phyloP scores from a whole-genome alignment of 371 early-diverging fungal species.

The Capniomyces stellatus region DNA sequence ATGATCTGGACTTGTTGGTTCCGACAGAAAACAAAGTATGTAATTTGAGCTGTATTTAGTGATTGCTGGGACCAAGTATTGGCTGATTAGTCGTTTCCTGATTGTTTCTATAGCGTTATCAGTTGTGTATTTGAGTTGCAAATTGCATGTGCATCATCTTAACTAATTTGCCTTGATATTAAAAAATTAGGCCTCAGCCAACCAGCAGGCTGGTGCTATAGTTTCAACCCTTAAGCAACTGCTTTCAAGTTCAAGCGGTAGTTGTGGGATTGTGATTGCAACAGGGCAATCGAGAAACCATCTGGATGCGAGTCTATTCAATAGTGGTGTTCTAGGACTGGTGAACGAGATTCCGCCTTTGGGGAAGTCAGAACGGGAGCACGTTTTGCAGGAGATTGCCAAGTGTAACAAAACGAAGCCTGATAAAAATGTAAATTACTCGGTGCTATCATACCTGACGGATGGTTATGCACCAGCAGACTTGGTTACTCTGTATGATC shows the following conservation, averaged over 20 bases:
- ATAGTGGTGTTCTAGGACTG: conserved; percentile 8
- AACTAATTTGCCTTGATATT: no score
- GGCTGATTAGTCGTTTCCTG: no score
- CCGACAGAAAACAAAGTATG: background rate
- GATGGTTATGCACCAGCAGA: conserved; percentile 83
- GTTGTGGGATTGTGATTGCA: conserved; percentile 6
- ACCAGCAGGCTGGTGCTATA: no score
- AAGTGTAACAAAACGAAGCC: conserved; percentile 22
- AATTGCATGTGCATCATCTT: no score
- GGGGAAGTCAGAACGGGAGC: conserved; percentile 11
- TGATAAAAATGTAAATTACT: conserved; percentile 35
- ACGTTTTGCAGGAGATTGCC: conserved; percentile 42
- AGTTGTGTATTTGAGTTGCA: no score
- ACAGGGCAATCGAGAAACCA: conserved; percentile 13
- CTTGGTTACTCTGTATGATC: conserved; percentile 53
- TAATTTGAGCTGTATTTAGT: no score
- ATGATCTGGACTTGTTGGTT: background rate
- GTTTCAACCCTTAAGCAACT: no score
- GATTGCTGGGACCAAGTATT: no score
- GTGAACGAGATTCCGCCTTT: conserved; percentile 17
- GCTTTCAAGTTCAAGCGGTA: background rate
- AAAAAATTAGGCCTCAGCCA: no score
- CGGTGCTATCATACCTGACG: conserved; percentile 54
- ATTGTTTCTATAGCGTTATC: no score
- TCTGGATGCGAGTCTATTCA: conserved; percentile 13